phyloP scores from a whole-genome alignment of 2,329 filamentous ascomycete species.

The Epichloe amarillans region DNA sequence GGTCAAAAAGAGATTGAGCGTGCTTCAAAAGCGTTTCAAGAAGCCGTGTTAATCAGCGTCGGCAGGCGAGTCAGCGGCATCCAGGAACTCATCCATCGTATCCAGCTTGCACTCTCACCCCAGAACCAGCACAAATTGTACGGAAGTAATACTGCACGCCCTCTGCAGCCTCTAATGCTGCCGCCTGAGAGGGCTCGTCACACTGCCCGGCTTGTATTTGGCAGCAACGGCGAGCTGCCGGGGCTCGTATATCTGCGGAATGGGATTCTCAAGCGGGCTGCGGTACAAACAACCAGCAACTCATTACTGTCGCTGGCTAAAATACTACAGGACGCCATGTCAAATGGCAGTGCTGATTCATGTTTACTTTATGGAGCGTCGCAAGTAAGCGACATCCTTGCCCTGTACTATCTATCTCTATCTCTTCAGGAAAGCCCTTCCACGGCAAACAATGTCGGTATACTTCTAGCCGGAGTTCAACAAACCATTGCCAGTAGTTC shows the following conservation, averaged over 20 bases:
- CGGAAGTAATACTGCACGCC: slow-evolving; percentile 3
- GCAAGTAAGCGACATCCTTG: slow-evolving; percentile 81
- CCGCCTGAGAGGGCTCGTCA: slow-evolving; percentile 72
- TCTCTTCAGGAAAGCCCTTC: slow-evolving; percentile 93
- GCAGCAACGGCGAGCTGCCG: slow-evolving; percentile 60
- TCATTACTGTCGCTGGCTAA: slow-evolving; percentile 89
- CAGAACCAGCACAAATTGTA: slow-evolving; percentile 6
- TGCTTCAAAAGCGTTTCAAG: slow-evolving; percentile 84
- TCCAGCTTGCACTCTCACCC: slow-evolving; percentile 55
- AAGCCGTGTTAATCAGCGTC: slow-evolving; percentile 79
- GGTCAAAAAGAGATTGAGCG: slow-evolving; percentile 66
- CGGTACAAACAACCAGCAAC: slow-evolving; percentile 88
- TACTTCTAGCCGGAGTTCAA: slow-evolving; percentile 87
- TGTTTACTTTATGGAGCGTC: slow-evolving; percentile 48
- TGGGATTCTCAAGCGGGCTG: slow-evolving; percentile 60
- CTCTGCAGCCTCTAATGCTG: slow-evolving; percentile 51
- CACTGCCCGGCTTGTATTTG: slow-evolving; percentile 74
- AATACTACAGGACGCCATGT: slow-evolving; percentile 94
- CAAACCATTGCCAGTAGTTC: slow-evolving; percentile 36
- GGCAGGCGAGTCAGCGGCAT: slow-evolving; percentile 60
- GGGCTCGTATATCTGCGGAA: slow-evolving; percentile 63
- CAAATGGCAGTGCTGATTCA: slow-evolving; percentile 48
- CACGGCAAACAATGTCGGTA: slow-evolving; percentile 95
- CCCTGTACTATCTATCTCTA: slow-evolving; percentile 87
- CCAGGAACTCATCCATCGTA: slow-evolving; percentile 62